Evolutionary conservation across 169 alveolate genomes (phyloP), one percentile per base, ranked within the genome.

Genomic region (Sarcocystis neurona): DNA sequence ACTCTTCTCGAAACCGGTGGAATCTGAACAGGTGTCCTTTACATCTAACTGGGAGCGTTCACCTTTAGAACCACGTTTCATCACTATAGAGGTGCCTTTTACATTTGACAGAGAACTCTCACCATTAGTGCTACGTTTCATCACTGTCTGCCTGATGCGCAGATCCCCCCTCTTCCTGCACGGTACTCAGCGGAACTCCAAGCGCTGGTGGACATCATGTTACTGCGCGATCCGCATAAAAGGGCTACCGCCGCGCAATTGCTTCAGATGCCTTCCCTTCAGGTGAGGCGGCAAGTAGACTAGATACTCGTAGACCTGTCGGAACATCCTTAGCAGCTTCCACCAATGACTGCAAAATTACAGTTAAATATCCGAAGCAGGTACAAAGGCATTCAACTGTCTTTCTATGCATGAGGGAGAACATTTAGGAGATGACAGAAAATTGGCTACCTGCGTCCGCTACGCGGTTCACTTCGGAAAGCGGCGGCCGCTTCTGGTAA

Each of bases 211-310:
- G 30, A 37, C 60, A 39, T 43, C 74, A 77, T 78, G 85, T 89
- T 90, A 23, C 44, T 30, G 30, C 18, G 89, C 34, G 72, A 82
- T 47, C 88, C 89, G 66, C 27, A 27, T 10, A 50, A 48, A n/a
- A 75, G 94, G n/a, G 92, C 94, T 32, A 75, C 92, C 0, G 92
- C 94, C 32, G 90, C 90, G 1, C 77, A 91, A 56, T 41, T 91
- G 34, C 90, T 91, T 70, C 72, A 77, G 46, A 58, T 43, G 75
- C 87, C 86, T 47, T 44, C 79, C 75, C 39, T 88, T 41, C 91
- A 88, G 91, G 91, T 78, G 56, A 5, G 39, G 30, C 0, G 20
- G 53, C 46, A 12, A 79, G 53, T 30, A 79, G 53, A 47, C 66
- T 74, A 47, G 12, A 79, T 20, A 78, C 70, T 70, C 70, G 44